A percentile compares a stretch with the other conserved stretches of the same genome.
Evolutionary conservation across 306 rosid genomes (phyloP).

Genomic region (Vigna nakashimae): DNA sequence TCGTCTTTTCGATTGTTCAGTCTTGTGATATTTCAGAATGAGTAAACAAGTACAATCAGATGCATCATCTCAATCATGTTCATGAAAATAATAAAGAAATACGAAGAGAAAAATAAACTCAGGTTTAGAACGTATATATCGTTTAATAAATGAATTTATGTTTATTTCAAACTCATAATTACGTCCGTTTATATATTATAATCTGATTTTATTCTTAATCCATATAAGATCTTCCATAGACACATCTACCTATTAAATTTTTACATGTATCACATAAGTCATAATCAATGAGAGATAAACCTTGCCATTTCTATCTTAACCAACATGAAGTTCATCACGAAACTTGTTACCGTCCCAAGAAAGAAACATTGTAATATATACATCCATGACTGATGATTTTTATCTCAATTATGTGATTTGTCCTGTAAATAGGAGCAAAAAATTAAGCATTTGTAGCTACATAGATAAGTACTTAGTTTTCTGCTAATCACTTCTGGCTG

Average conservation of each 20-base stretch:
- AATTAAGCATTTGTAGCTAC: conserved; percentile 22
- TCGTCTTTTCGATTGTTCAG: conserved; percentile 51
- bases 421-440: not conserved
- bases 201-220: too few species aligned
- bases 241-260: not conserved
- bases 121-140: not conserved
- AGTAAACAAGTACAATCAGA: conserved; percentile 16
- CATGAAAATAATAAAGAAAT: not conserved
- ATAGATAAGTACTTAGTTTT: conserved; percentile 46
- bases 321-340: not conserved
- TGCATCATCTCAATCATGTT: conserved; percentile 41
- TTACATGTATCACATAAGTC: not conserved
- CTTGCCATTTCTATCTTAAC: not conserved
- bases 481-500: conserved; percentile 54
- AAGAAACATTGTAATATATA: too few species aligned
- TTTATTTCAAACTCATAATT: too few species aligned
- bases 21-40: not conserved
- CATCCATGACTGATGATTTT: not conserved
- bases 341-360: too few species aligned
- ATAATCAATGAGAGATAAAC: not conserved
- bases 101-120: not conserved
- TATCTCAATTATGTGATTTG: conserved; percentile 20
- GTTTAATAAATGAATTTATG: too few species aligned
- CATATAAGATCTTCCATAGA: too few species aligned
- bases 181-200: too few species aligned